Evolutionary conservation across 495 filamentous ascomycete species (phyloP), one percentile per base, ranked within the genome.

Genomic region (Penicillium dipodomyicola): DNA sequence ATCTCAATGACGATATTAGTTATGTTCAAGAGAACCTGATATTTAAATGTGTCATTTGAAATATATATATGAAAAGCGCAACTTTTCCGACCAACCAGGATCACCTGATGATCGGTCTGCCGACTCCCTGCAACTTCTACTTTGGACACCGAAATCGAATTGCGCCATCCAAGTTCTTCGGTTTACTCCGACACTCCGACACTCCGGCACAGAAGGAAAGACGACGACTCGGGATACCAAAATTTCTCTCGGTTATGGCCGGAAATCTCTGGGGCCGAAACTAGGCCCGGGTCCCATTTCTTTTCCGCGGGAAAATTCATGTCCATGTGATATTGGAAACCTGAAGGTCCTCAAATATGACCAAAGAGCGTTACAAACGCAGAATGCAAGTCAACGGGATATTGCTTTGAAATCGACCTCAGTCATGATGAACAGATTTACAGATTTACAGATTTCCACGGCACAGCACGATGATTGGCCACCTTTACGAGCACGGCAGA

Each of bases 231-330:
- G 59, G 56, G 29, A 49, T 44, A 35, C 27, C 48, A 15, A 11
- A 23, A 32, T 15, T 25, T 25, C 47, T 55, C 65, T 55, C 65
- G 65, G 65, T 54, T 68, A 66, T 29, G 65, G 58, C n/a, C 63
- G 63, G 63, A 62, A 68, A 68, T 23, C 48, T 68, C 63, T 68
- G 65, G 63, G 46, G 52, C 63, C 47, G 45, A 58, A 40, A 12
- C 39, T n/a, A 30, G 44, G 43, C 17, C 59, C 55, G 27, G 46
- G 37, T 59, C 52, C 47, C 54, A 30, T 51, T 29, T n/a, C 14
- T 27, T 58, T 59, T 54, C 64, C 63, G 54, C 60, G 63, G 64
- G 44, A 62, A 68, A 14, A 25, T 25, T 6, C 23, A 25, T 25
- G 4, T 5, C 23, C 23, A 25, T 25, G 23, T 5, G 23, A 5